A percentile compares a stretch with the other conserved stretches of the same genome.
These are phyloP conservation scores for Phytopythium vexans DNA, from an alignment of 352 stramenopile species.

Conservation along the genomic window DNA sequence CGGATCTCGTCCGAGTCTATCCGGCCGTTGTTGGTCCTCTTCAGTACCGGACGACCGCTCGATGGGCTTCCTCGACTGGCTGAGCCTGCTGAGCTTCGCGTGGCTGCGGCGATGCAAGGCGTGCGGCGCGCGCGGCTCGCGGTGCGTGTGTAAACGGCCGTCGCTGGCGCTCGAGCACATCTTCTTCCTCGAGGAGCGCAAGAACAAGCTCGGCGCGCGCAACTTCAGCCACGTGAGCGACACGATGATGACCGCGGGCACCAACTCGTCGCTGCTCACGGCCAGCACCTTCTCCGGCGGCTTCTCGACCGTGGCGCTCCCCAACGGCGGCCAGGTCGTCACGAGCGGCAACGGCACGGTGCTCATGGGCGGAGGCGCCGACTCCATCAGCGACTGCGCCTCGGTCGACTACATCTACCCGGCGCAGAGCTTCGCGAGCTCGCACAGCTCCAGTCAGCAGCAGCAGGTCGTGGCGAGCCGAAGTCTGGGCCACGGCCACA, in stretches of 20 bases:
- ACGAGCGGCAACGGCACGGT: constrained; percentile 25
- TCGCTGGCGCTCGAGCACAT: constrained; percentile 77
- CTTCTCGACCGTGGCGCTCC: constrained; percentile 7
- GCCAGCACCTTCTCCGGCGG: constrained; percentile 10
- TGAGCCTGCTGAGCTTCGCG: constrained; percentile 60
- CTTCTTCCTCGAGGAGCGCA: constrained; percentile 78
- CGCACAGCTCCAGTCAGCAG: not conserved
- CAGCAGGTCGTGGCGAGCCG: not conserved
- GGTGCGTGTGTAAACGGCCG: constrained; percentile 66
- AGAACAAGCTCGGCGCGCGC: constrained; percentile 72
- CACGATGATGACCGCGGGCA: constrained; percentile 36
- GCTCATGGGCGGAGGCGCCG: constrained; percentile 24
- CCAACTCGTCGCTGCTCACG: constrained; percentile 42
- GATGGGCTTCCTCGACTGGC: constrained; percentile 61
- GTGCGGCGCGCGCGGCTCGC: constrained; percentile 56
- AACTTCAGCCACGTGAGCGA: constrained; percentile 83
- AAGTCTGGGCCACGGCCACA: not conserved
- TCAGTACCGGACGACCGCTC: constrained; percentile 2
- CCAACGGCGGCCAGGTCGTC: not conserved
- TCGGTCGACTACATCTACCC: constrained; percentile 26
- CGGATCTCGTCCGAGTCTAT: not conserved
- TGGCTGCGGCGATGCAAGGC: constrained; percentile 68
- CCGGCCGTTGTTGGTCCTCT: not conserved
- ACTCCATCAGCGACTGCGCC: constrained; percentile 29
- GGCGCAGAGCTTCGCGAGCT: not conserved